Evolutionary conservation across 169 alveolate genomes (phyloP), one percentile per base, ranked within the genome.

Genomic region (Cryptosporidium muris): DNA sequence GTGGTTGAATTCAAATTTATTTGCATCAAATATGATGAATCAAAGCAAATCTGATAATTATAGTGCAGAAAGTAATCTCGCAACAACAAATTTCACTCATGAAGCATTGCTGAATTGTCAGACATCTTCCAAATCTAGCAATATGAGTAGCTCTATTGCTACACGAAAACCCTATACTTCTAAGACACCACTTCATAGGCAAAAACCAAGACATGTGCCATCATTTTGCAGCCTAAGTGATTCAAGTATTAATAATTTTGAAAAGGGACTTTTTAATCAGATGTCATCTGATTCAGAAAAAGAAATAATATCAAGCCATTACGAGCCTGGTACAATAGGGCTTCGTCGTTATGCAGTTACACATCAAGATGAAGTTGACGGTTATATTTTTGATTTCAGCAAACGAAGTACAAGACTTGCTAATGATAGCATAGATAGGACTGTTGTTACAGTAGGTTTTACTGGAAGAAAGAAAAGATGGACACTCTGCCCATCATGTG

Each of bases 121-220:
- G 14, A 25, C 34, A 4, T 68, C 25, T 11, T 16, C 45, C 47
- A 74, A 51, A 54, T 2, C 56, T 38, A 74, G 14, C 43, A 42
- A 64, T 16, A 74, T 34, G 16, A 62, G 64, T 58, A 63, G 74
- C 7, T 58, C 85, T 49, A 74, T 54, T 14, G 60, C 54, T 16
- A 74, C 60, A 43, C 85, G 85, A 25, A 74, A 74, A 25, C 85
- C 85, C 2, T 74, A 74, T 58, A 64, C 66, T 34, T 58, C 85
- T 1, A 74, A 74, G 16, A 74, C 85, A 11, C 85, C 85, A 12
- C 7, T 74, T 48, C 85, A 74, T 49, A 53, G 85, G 25, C 85
- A 74, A 58, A 74, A 74, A 60, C 85, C 85, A 25, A 43, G 85
- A n/a, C 85, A 74, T 74, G 85, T 74, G n/a, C 85, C 85, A 25